Evolutionary conservation across 768 basidiomycete species (phyloP).

Genomic region (Hirschioporus abietinus): DNA sequence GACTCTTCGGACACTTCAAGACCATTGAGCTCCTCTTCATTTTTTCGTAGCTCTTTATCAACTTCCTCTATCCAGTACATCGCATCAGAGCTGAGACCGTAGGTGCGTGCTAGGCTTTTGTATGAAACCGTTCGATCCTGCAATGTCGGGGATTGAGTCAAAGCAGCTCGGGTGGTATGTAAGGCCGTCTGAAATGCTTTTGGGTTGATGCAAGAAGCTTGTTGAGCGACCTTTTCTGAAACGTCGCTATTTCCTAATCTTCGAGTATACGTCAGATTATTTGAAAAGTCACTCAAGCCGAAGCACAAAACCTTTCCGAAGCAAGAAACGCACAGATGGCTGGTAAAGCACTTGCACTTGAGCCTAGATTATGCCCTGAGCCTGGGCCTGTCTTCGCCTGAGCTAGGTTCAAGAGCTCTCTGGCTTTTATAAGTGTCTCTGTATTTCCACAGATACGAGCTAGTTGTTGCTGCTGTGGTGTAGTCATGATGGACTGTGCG

Average conservation of each 20-base stretch:
- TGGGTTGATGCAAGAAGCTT: slow-evolving; percentile 26
- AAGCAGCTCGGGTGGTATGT: slow-evolving; percentile 19
- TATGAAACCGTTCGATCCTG: slow-evolving; percentile 11
- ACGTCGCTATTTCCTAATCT: slow-evolving; percentile 26
- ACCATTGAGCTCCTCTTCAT: slow-evolving; percentile 16
- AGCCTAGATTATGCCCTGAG: slow-evolving; percentile 41
- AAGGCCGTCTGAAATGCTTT: slow-evolving; percentile 23
- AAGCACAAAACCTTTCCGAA: slow-evolving; percentile 33
- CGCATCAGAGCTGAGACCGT: slow-evolving; percentile 11
- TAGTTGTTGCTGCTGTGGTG: slow-evolving; percentile 17
- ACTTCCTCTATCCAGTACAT: slow-evolving; percentile 21
- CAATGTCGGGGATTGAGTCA: slow-evolving; percentile 7
- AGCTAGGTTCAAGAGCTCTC: slow-evolving; percentile 30
- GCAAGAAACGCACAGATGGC: slow-evolving; percentile 49
- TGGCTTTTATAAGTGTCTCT: slow-evolving; percentile 32
- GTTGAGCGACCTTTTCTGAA: slow-evolving; percentile 24
- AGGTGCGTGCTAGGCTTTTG: slow-evolving; percentile 9
- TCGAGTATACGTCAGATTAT: not conserved
- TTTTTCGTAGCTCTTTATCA: not conserved
- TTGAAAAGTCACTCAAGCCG: not conserved
- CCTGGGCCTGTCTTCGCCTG: slow-evolving; percentile 40
- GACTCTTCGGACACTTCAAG: slow-evolving; percentile 13
- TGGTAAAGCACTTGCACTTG: slow-evolving; percentile 34
- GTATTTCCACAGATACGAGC: slow-evolving; percentile 23
- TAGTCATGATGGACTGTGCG: slow-evolving; percentile 20